Base-by-base conservation (phyloP, 345 rosid species). In the Aquilaria sinensis region DNA sequence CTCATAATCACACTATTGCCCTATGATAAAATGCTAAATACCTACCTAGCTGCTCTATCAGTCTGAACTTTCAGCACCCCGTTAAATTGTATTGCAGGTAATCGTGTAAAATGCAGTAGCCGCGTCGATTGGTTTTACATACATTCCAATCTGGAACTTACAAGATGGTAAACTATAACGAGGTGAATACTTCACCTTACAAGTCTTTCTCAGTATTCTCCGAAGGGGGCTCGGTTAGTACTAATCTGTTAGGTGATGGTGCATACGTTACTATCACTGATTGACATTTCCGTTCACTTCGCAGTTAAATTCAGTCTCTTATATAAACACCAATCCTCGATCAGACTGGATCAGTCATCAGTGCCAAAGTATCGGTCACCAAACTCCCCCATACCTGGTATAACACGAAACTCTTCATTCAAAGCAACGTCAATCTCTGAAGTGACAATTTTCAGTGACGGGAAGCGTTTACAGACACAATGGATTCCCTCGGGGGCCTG, bases 401-500 rank as follows among this genome's bases (percentile, higher is more conserved):
- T 81, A 37, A 94, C 97, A 9, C 96, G 88, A 71, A 75, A 95
- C 65, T 91, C 99, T 66, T 88, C 86, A 54, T 95, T 91, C 63
- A 91, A 70, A 10, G 90, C 75, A 71, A 63, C 89, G 57, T 95
- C 97, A 53, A 95, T 95, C 78, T 95, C 99, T 2, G 97, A 95
- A 23, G 99, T 95, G 45, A 95, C 96, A 10, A 95, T 89, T 74
- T 95, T 91, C 83, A 95, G 72, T 59, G 76, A 66, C 30, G 97
- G 99, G 71, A 84, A 91, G 45, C 94, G 75, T 67, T 84, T 85
- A 78, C 77, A 89, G 6, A 91, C 96, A 31, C 97, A 89, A 60
- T 87, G 94, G 76, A 95, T 89, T 51, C 99, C 99, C 69, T 95
- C 99, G 0, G 96, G 99, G 0, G 99, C 96, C 99, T 91, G 79